phyloP scores from a whole-genome alignment of 441 rosid genomes.

The Brassica balearica region DNA sequence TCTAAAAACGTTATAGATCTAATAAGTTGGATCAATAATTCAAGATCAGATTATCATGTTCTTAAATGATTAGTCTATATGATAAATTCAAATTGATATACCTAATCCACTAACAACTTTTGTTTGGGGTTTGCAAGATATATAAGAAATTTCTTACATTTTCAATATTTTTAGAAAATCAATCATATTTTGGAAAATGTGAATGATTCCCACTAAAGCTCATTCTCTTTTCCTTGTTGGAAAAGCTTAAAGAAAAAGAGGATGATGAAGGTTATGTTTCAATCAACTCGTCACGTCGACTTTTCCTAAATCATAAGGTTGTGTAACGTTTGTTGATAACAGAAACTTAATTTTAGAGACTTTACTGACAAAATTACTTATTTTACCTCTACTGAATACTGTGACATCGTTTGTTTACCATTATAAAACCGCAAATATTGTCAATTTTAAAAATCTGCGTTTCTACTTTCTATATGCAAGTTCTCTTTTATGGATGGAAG shows the following conservation, averaged over 20 bases:
- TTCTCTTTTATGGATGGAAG: too few species aligned
- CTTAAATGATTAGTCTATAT: not conserved
- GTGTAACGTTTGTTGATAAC: not conserved
- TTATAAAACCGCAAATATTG: not conserved
- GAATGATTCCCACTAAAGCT: constrained; percentile 20
- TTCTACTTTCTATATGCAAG: not conserved
- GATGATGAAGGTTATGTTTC: not conserved
- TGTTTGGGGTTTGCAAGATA: not conserved
- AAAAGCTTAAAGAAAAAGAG: not conserved
- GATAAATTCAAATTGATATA: not conserved
- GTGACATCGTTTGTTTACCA: not conserved
- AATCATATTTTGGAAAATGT: constrained; percentile 16
- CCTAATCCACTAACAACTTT: constrained; percentile 23
- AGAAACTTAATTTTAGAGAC: not conserved
- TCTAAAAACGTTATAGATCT: not conserved
- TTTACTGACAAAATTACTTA: not conserved
- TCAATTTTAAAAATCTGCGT: not conserved
- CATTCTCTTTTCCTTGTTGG: not conserved
- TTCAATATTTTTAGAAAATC: not conserved
- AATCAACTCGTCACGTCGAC: not conserved
- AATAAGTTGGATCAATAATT: not conserved
- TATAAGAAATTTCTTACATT: not conserved
- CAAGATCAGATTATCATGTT: too few species aligned
- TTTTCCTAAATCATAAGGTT: not conserved
- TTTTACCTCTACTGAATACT: not conserved